Conservation (phyloP, 148 eudicot species). For the Selenicereus undatus region DNA sequence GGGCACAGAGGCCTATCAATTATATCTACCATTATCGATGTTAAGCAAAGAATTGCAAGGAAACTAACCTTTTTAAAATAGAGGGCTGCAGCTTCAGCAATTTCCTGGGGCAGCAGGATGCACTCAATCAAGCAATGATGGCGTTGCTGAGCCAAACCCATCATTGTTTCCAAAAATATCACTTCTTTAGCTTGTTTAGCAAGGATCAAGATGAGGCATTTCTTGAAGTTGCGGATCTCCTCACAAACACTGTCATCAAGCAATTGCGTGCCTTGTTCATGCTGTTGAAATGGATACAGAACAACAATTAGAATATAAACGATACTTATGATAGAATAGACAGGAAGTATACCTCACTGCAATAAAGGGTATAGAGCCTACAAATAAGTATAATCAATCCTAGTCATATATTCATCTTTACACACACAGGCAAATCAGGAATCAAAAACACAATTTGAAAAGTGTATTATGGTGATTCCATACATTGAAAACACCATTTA, state of each 20-base stretch:
- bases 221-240: conserved; percentile 93
- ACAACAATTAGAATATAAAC: too few species aligned
- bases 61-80: conserved; percentile 78
- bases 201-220: conserved; percentile 91
- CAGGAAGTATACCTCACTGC: too few species aligned
- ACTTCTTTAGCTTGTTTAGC: conserved; percentile 85
- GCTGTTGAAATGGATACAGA: too few species aligned
- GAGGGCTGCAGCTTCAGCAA: conserved; percentile 77
- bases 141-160: conserved; percentile 68
- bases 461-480: too few species aligned
- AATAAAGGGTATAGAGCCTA: too few species aligned
- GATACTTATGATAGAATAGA: too few species aligned
- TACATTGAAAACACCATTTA: too few species aligned
- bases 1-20: neutral
- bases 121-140: conserved; percentile 94
- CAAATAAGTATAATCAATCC: too few species aligned
- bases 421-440: too few species aligned
- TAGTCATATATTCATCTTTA: too few species aligned
- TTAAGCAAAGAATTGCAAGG: neutral
- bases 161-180: conserved; percentile 82
- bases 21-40: neutral
- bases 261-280: too few species aligned
- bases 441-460: too few species aligned
- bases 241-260: conserved; percentile 94
- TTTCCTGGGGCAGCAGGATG: conserved; percentile 64